These are phyloP conservation scores for Schizonepeta tenuifolia DNA, from an alignment of 257 asterid genomes.

Conservation along the genomic window DNA sequence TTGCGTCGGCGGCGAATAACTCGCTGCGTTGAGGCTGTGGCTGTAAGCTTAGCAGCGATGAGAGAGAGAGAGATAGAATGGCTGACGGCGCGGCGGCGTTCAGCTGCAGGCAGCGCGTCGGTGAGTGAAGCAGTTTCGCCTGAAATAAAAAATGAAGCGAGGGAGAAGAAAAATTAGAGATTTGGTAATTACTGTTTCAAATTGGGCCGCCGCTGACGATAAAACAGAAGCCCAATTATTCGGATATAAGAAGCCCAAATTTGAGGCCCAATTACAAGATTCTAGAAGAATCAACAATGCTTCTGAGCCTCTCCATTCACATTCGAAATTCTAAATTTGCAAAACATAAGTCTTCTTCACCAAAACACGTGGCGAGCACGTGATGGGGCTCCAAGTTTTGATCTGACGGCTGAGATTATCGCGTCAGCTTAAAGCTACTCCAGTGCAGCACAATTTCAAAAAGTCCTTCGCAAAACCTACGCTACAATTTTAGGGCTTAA, in stretches of 20 bases:
- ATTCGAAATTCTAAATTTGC: neutral
- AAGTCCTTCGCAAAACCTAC: constrained; percentile 45
- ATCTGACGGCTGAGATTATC: constrained; percentile 61
- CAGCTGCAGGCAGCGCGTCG: too few species aligned
- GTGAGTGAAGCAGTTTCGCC: too few species aligned
- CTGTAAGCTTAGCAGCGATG: too few species aligned
- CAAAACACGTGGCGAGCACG: constrained; percentile 32
- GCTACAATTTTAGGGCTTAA: constrained; percentile 34
- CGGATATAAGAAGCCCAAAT: neutral
- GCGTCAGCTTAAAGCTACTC: constrained; percentile 62
- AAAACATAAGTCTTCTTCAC: neutral
- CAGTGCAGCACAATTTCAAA: constrained; percentile 30
- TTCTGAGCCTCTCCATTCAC: neutral
- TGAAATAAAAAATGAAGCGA: too few species aligned
- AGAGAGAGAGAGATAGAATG: too few species aligned
- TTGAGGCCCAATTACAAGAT: constrained; percentile 8
- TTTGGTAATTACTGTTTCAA: too few species aligned
- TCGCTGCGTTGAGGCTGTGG: too few species aligned
- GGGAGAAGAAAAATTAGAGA: too few species aligned
- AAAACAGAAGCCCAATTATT: neutral
- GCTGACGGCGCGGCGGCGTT: too few species aligned
- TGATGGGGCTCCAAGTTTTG: constrained; percentile 4
- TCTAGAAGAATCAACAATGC: constrained; percentile 28
- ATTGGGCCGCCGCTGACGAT: too few species aligned
- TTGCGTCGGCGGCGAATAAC: too few species aligned